Conservation (phyloP, 139 green algal genomes). For the Picochlorum sp. region DNA sequence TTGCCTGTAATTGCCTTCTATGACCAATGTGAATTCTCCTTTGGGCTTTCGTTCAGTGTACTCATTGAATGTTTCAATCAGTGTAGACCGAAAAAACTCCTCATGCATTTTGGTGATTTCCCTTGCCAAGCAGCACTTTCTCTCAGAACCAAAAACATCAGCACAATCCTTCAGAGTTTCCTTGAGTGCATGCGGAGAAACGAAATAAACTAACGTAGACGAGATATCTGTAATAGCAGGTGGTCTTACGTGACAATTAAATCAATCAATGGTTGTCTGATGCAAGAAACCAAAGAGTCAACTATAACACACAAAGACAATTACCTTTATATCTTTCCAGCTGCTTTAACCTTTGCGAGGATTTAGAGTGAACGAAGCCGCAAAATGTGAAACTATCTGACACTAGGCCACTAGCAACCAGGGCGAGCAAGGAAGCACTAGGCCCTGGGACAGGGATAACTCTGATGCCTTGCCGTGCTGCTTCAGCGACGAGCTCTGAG, state of each 20-base stretch:
- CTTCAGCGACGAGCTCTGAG: conserved; percentile 36
- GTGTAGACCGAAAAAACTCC: conserved; percentile 56
- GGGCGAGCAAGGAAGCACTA: conserved; percentile 55
- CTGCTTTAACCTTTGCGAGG: conserved; percentile 17
- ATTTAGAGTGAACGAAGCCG: conserved; percentile 76
- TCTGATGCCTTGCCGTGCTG: conserved; percentile 8
- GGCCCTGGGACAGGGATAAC: conserved; percentile 75
- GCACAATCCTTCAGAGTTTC: conserved; percentile 29
- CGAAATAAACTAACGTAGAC: conserved; percentile 66
- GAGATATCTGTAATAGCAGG: no score
- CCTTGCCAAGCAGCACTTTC: conserved; percentile 57
- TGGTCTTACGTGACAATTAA: conserved; percentile 1
- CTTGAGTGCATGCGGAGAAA: conserved; percentile 59
- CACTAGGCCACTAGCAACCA: conserved; percentile 65
- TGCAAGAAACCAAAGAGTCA: not conserved
- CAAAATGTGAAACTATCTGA: conserved; percentile 58
- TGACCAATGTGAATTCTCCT: conserved; percentile 61
- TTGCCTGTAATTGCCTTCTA: conserved; percentile 27
- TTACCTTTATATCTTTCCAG: conserved; percentile 18
- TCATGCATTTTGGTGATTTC: conserved; percentile 88
- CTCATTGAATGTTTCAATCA: conserved; percentile 12
- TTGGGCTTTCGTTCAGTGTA: not conserved
- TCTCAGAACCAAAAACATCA: conserved; percentile 37
- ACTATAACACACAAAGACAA: no score
- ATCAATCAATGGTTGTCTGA: not conserved